Evolutionary conservation across 345 rosid genomes (phyloP).

Genomic region (Eucalyptus marginata): DNA sequence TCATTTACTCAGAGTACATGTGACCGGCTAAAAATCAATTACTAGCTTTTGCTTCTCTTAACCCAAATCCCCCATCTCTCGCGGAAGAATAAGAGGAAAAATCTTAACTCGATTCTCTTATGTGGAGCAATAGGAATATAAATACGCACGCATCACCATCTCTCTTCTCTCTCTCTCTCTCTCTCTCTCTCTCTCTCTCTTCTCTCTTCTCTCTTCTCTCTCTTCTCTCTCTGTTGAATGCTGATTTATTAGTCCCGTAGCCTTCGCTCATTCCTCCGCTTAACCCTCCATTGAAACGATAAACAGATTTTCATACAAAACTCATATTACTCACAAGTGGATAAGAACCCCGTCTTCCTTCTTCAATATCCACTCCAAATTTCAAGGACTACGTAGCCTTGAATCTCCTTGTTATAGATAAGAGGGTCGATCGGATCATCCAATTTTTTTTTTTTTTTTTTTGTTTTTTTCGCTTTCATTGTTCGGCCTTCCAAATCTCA

Average conservation of each 20-base stretch:
- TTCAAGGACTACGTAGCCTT: not conserved
- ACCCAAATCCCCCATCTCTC: not conserved
- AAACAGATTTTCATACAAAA: not conserved
- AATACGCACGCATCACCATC: slow-evolving; percentile 26
- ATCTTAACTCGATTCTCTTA: not conserved
- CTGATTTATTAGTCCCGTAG: slow-evolving; percentile 19
- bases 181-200: slow-evolving; percentile 1
- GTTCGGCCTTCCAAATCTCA: not conserved
- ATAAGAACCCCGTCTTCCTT: slow-evolving; percentile 24
- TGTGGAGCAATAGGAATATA: slow-evolving; percentile 18
- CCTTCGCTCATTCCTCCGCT: slow-evolving; percentile 33
- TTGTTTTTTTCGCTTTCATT: not conserved
- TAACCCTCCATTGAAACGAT: slow-evolving; percentile 21
- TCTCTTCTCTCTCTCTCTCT: not conserved
- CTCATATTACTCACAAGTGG: slow-evolving; percentile 8
- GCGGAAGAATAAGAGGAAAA: rapidly evolving
- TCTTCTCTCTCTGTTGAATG: slow-evolving; percentile 23
- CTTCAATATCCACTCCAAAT: slow-evolving; percentile 10
- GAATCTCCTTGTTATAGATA: not conserved
- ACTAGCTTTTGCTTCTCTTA: not conserved
- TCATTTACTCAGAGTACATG: not conserved
- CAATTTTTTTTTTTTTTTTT: not conserved
- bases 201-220: not conserved
- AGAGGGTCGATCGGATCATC: not conserved
- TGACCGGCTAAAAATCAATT: not conserved